These are phyloP conservation scores for Achaetomiella virescens DNA, from an alignment of 495 filamentous ascomycete genomes.

Conservation along the genomic window DNA sequence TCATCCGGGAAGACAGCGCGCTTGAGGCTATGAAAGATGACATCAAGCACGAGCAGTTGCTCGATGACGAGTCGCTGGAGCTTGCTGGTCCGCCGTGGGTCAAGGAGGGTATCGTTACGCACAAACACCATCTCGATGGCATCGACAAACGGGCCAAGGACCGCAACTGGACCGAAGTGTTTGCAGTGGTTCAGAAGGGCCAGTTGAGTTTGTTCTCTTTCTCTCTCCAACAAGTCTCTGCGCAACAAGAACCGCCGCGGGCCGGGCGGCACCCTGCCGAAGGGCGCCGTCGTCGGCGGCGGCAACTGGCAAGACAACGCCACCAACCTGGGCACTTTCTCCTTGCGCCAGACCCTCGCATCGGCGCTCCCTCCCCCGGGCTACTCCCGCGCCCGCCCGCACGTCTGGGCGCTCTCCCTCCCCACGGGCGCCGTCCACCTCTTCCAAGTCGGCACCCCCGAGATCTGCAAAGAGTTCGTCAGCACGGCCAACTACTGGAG, in stretches of 20 bases:
- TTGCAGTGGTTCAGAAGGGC: constrained; percentile 97
- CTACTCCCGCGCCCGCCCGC: constrained; percentile 81
- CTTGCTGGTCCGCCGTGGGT: constrained; percentile 92
- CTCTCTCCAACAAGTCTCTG: constrained; percentile 63
- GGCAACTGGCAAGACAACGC: constrained; percentile 97
- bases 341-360: constrained; percentile 86
- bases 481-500: constrained; percentile 97
- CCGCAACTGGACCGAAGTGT: constrained; percentile 88
- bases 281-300: constrained; percentile 71
- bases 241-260: constrained; percentile 57
- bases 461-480: constrained; percentile 92
- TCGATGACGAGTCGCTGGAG: constrained; percentile 88
- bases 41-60: constrained; percentile 55
- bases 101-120: constrained; percentile 91
- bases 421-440: constrained; percentile 92
- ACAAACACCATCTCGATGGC: constrained; percentile 91
- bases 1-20: constrained; percentile 82
- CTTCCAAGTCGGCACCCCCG: constrained; percentile 93
- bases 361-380: constrained; percentile 84
- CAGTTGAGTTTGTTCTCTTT: constrained; percentile 94
- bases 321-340: constrained; percentile 77
- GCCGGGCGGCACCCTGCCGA: constrained; percentile 30
- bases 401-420: constrained; percentile 93
- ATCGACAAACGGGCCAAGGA: constrained; percentile 88
- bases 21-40: constrained; percentile 43